Base-by-base conservation (phyloP, 2,329 filamentous ascomycete species). In the Paecilomyces dactylethromorphus region DNA sequence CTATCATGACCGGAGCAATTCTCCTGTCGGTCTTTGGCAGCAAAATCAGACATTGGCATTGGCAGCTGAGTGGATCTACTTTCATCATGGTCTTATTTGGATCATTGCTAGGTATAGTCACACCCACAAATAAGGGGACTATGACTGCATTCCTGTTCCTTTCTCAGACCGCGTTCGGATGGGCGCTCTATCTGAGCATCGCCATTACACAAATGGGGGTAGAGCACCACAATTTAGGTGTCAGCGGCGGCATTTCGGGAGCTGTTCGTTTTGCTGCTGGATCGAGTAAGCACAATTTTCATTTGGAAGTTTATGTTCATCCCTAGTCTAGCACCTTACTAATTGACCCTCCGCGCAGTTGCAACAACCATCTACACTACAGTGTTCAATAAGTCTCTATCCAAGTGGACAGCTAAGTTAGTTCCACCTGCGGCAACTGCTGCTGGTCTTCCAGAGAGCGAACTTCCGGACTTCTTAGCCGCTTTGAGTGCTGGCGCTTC, bases 121-220 rank as follows among this genome's bases (percentile, higher is more conserved):
- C 70, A 3, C 78, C 79, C 0, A 61, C 72, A 26, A 73, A 77
- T 39, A 78, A 79, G 65, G 77, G 73, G 4, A 71, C 77, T 60
- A 78, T 79, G 66, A 77, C 80, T 54, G 79, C 78, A 0, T 79
- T 81, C 56, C 70, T 78, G 12, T 81, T 81, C 64, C 68, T 81
- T 15, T 73, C 73, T 4, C 70, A 78, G 63, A 68, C 71, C 12
- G 78, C 74, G 3, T 82, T 79, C 62, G 78, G 78, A 5, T 81
- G 77, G 75, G 78, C 74, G 2, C 71, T 79, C 58, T 80, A 80
- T 57, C 66, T 81, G 21, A 76, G 74, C 18, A 81, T 82, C 62
- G 77, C 79, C 1, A 76, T 79, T 60, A 78, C 76, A 5, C 79
- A 81, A 64, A 76, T 81, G 59, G 79, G 78, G n/a, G 78, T 79